These are phyloP conservation scores for Nematodospora anomalae DNA, from an alignment of 1,139 yeast species.

Conservation along the genomic window DNA sequence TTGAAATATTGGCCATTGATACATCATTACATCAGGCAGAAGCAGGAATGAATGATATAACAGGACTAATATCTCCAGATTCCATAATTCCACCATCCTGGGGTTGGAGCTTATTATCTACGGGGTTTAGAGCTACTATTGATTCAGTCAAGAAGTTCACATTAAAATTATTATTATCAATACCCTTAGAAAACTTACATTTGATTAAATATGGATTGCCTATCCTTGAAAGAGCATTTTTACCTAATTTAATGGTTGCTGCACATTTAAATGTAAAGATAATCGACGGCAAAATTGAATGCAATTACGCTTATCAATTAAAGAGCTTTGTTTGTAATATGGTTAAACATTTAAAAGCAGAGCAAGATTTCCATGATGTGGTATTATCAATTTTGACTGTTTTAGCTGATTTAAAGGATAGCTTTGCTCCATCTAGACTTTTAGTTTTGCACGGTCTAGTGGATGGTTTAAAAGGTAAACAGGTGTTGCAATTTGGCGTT, in stretches of 20 bases:
- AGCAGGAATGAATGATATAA: slow-evolving; percentile 70
- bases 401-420: slow-evolving; percentile 46
- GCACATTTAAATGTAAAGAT: slow-evolving; percentile 51
- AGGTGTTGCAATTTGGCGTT: slow-evolving; percentile 28
- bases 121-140: slow-evolving; percentile 77
- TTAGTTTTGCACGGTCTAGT: slow-evolving; percentile 60
- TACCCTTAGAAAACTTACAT: slow-evolving; percentile 50
- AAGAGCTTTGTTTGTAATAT: slow-evolving; percentile 48
- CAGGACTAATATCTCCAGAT: slow-evolving; percentile 51
- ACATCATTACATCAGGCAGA: slow-evolving; percentile 85
- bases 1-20: slow-evolving; percentile 80
- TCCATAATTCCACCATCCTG: slow-evolving; percentile 64
- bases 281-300: slow-evolving; percentile 29
- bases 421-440: slow-evolving; percentile 73
- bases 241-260: slow-evolving; percentile 69
- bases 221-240: slow-evolving; percentile 51
- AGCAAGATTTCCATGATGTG: slow-evolving; percentile 23
- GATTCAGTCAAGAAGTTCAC: slow-evolving; percentile 75
- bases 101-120: slow-evolving; percentile 70
- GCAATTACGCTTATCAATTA: slow-evolving; percentile 61
- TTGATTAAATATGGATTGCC: slow-evolving; percentile 49
- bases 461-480: slow-evolving; percentile 43
- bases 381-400: slow-evolving; percentile 41
- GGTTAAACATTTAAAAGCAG: slow-evolving; percentile 34
- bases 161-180: slow-evolving; percentile 53